Percentiles rank a stretch among this genome's conserved stretches.
Conservation (phyloP, 495 filamentous ascomycete genomes). For the Pseudevernia furfuracea region DNA sequence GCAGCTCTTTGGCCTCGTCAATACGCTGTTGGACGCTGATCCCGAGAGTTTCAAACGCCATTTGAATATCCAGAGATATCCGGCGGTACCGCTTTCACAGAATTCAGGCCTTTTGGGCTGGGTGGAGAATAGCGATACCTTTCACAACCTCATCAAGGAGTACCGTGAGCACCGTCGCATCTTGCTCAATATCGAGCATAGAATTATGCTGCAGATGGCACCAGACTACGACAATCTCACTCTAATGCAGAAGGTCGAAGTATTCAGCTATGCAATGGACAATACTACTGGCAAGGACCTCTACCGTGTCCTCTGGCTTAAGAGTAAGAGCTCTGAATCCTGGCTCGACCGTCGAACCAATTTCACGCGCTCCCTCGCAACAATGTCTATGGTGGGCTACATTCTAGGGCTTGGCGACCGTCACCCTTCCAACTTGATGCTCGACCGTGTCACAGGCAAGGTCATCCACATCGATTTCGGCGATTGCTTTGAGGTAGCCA, state of each 20-base stretch:
- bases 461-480: constrained; percentile 98
- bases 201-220: constrained; percentile 99
- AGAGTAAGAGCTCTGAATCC: constrained; percentile 94
- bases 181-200: constrained; percentile 95
- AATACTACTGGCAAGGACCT: constrained; percentile 98
- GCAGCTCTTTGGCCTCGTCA: constrained; percentile 95
- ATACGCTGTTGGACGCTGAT: constrained; percentile 86
- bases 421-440: constrained; percentile 94
- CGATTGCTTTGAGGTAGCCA: constrained; percentile 98
- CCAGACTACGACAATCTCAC: constrained; percentile 97
- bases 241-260: constrained; percentile 99
- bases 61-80: constrained; percentile 87
- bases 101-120: constrained; percentile 91
- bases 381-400: constrained; percentile 99
- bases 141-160: constrained; percentile 93
- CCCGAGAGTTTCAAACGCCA: constrained; percentile 95
- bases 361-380: constrained; percentile 91
- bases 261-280: constrained; percentile 96
- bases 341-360: constrained; percentile 97
- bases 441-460: constrained; percentile 89
- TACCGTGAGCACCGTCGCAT: constrained; percentile 96
- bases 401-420: constrained; percentile 94
- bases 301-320: constrained; percentile 95
- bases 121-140: constrained; percentile 96
- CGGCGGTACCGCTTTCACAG: constrained; percentile 90